These are phyloP conservation scores for Arabidopsis hybrid DNA, from an alignment of 441 rosid species.

Conservation along the genomic window DNA sequence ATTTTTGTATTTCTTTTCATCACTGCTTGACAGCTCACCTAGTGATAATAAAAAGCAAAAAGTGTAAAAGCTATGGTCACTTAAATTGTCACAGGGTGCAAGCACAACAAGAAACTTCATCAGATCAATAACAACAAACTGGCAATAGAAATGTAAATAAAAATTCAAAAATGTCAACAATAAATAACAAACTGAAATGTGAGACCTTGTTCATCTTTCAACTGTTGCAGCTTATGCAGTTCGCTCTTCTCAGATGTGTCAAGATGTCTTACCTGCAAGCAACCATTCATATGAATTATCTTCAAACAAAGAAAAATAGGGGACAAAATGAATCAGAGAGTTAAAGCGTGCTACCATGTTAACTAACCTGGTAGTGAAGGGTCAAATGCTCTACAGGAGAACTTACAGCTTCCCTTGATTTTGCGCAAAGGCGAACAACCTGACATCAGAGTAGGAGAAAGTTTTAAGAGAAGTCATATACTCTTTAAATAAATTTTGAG, in stretches of 20 bases:
- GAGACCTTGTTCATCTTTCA: slow-evolving; percentile 99
- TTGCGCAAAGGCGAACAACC: slow-evolving; percentile 99
- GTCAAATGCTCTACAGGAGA: slow-evolving; percentile 99
- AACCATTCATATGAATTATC: slow-evolving; percentile 38
- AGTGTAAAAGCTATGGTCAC: slow-evolving; percentile 7
- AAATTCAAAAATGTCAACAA: slow-evolving; percentile 11
- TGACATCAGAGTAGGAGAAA: slow-evolving; percentile 40
- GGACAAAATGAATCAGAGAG: slow-evolving; percentile 25
- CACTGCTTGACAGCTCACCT: slow-evolving; percentile 99
- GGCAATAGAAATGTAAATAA: slow-evolving; percentile 18
- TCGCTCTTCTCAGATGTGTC: slow-evolving; percentile 99
- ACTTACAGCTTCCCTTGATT: slow-evolving; percentile 99
- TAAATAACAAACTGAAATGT: slow-evolving; percentile 24
- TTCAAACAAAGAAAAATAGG: slow-evolving; percentile 23
- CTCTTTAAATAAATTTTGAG: slow-evolving; percentile 14
- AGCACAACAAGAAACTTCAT: slow-evolving; percentile 20
- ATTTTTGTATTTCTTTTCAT: slow-evolving; percentile 98
- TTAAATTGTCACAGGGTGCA: slow-evolving; percentile 19
- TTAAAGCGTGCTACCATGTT: slow-evolving; percentile 16
- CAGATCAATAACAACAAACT: neutral
- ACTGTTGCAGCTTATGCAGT: slow-evolving; percentile 93
- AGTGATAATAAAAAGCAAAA: slow-evolving; percentile 33
- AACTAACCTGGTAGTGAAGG: slow-evolving; percentile 96
- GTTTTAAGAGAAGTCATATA: slow-evolving; percentile 3
- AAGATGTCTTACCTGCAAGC: slow-evolving; percentile 91